These are phyloP conservation scores for Lycium barbarum DNA, from an alignment of 257 asterid species.

Conservation along the genomic window DNA sequence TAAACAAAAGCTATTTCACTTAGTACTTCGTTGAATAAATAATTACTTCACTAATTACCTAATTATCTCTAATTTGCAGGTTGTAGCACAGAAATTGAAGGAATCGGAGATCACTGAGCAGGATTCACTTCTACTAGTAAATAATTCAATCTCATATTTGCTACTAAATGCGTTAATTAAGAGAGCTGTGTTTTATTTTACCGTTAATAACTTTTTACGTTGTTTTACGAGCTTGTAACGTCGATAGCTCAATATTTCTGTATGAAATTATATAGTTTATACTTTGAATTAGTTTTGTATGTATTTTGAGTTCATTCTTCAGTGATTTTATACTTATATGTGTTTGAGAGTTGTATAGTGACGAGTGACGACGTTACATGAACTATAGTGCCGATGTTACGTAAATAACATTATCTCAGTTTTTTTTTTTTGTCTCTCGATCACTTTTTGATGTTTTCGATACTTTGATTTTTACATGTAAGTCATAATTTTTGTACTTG, in stretches of 20 bases:
- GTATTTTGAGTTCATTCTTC: too few species aligned
- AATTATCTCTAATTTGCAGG: conserved; percentile 48
- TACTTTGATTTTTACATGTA: not conserved
- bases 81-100: conserved; percentile 83
- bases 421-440: not conserved
- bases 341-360: not conserved
- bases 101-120: conserved; percentile 92
- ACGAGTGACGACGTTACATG: not conserved
- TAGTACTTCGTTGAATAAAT: not conserved
- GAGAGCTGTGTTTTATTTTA: not conserved
- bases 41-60: not conserved
- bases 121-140: conserved; percentile 92
- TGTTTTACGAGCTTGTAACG: too few species aligned
- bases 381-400: too few species aligned
- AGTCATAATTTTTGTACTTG: not conserved
- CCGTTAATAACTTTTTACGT: not conserved
- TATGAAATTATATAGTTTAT: too few species aligned
- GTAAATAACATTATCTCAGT: not conserved
- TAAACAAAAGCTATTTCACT: not conserved
- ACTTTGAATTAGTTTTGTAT: too few species aligned
- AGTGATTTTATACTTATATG: too few species aligned
- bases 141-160: not conserved
- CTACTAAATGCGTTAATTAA: not conserved
- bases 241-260: too few species aligned
- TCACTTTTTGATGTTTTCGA: not conserved